Conservation (phyloP, 345 rosid species). For the Iberis pinnata region DNA sequence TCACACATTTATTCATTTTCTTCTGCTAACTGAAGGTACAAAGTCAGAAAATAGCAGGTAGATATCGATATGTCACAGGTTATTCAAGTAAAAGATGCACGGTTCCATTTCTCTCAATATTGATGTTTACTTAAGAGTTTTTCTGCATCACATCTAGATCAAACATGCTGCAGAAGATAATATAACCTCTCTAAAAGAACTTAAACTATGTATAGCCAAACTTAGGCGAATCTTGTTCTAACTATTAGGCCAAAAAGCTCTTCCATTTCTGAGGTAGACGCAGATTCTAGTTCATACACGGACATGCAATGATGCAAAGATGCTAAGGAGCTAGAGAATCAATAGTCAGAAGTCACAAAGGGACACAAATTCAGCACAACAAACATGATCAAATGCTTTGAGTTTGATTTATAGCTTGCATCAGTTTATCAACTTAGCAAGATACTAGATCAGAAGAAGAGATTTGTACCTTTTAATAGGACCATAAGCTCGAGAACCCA, state of each 20-base stretch:
- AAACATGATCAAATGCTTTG: slow-evolving; percentile 1
- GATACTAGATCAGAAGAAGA: not conserved
- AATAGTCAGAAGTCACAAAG: slow-evolving; percentile 6
- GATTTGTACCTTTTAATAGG: slow-evolving; percentile 66
- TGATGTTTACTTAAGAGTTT: not conserved
- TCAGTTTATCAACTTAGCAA: slow-evolving; percentile 2
- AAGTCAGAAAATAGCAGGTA: not conserved
- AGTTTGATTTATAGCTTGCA: slow-evolving; percentile 3
- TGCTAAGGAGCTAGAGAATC: not conserved
- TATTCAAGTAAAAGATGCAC: not conserved
- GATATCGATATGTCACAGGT: not conserved
- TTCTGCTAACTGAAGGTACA: not conserved
- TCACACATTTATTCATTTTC: not conserved
- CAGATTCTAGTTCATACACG: slow-evolving; percentile 13
- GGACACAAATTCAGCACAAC: not conserved
- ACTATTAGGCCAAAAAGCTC: slow-evolving; percentile 14
- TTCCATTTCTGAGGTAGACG: not conserved
- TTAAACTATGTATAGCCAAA: not conserved
- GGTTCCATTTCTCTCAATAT: not conserved
- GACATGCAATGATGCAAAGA: too few relatives aligned
- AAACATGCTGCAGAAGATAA: not conserved
- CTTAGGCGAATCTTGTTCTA: too few relatives aligned
- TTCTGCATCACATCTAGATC: not conserved
- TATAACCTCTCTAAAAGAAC: not conserved
- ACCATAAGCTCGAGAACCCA: slow-evolving; percentile 73